Percentiles rank a stretch among this genome's conserved stretches.
These are phyloP conservation scores for Nemophila menziesii DNA, from an alignment of 257 asterid species.

Conservation along the genomic window DNA sequence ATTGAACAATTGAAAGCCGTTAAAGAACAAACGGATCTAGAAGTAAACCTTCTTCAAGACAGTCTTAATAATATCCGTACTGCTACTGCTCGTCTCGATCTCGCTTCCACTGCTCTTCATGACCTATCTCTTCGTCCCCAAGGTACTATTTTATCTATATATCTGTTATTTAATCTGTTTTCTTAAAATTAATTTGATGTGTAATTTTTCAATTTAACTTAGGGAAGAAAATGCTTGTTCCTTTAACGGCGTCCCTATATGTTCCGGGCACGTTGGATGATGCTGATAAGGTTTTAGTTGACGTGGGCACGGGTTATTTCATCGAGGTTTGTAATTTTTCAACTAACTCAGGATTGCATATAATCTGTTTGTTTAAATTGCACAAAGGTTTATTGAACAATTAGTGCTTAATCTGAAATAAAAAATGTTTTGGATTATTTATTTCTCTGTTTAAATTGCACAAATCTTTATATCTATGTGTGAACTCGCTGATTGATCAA, in stretches of 20 bases:
- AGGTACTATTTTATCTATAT: conserved; percentile 24
- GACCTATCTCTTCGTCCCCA: conserved; percentile 77
- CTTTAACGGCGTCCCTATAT: conserved; percentile 81
- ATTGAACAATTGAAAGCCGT: conserved; percentile 64
- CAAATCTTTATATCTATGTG: no score
- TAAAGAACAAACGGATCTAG: conserved; percentile 77
- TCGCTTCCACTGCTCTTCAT: conserved; percentile 70
- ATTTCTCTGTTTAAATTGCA: no score
- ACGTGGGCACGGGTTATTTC: conserved; percentile 92
- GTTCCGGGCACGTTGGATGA: conserved; percentile 82
- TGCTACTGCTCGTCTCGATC: conserved; percentile 72
- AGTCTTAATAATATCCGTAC: conserved; percentile 78
- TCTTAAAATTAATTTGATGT: not conserved
- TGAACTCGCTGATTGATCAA: no score
- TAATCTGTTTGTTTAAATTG: no score
- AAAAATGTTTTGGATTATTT: no score
- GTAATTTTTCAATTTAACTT: no score
- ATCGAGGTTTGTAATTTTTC: conserved; percentile 43
- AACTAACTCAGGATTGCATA: no score
- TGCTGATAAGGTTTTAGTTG: conserved; percentile 79
- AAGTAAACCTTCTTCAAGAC: conserved; percentile 70
- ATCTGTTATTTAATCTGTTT: no score
- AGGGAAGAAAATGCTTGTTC: conserved; percentile 89
- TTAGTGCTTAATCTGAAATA: no score
- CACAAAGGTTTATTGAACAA: no score